phyloP scores from a whole-genome alignment of 2,329 filamentous ascomycete genomes.

The Mariannaea sp. region DNA sequence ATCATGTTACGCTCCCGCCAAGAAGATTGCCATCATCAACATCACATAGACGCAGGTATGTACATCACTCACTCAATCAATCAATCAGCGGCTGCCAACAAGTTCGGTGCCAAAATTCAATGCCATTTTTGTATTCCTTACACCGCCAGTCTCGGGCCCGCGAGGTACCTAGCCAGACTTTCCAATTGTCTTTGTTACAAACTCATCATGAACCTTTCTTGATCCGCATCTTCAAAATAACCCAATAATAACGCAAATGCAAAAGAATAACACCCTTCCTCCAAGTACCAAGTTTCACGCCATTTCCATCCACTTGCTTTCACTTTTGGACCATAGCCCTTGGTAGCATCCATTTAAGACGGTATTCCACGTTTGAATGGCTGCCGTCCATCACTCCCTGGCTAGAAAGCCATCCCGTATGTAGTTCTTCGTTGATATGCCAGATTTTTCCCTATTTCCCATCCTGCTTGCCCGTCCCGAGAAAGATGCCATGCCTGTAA shows the following conservation, averaged over 20 bases:
- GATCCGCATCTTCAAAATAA: slow-evolving; percentile 7
- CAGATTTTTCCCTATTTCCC: too few relatives aligned
- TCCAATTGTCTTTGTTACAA: slow-evolving; percentile 8
- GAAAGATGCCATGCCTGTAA: neutral
- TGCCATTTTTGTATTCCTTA: slow-evolving; percentile 19
- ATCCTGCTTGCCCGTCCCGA: neutral
- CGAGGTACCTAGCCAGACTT: slow-evolving; percentile 31
- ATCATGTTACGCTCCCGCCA: neutral
- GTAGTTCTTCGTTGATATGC: too few relatives aligned
- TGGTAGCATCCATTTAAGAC: too few relatives aligned
- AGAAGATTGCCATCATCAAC: too few relatives aligned
- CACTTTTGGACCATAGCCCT: too few relatives aligned
- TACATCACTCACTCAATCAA: neutral
- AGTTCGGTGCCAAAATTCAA: slow-evolving; percentile 5
- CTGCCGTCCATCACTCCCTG: too few relatives aligned
- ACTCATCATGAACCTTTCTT: slow-evolving; percentile 3
- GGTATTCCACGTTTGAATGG: too few relatives aligned
- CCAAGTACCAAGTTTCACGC: neutral
- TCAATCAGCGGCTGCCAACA: slow-evolving; percentile 22
- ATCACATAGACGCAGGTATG: neutral
- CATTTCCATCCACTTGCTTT: too few relatives aligned
- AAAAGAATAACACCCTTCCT: neutral
- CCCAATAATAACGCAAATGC: slow-evolving; percentile 4
- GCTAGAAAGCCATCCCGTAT: too few relatives aligned
- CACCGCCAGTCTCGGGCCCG: slow-evolving; percentile 36